Conservation (phyloP, 2,329 filamentous ascomycete genomes). For the Myriangium duriaei region DNA sequence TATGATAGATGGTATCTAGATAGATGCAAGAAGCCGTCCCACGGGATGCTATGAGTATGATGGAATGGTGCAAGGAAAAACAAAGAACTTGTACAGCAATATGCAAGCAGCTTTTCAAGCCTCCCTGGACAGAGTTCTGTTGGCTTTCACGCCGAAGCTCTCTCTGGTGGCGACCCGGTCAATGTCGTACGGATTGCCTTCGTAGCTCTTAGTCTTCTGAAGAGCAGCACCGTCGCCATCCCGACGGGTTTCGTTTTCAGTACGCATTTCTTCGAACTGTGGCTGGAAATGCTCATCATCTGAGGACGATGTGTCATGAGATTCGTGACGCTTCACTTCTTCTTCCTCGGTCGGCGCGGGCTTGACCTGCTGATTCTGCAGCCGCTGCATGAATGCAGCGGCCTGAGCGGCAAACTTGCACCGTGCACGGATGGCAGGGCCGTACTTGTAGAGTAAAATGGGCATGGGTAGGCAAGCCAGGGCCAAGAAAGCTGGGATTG, state of each 20-base stretch:
- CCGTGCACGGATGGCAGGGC: conserved; percentile 46
- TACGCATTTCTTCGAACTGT: conserved; percentile 28
- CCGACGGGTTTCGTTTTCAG: conserved; percentile 10
- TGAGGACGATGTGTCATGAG: conserved; percentile 18
- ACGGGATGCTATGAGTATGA: no score
- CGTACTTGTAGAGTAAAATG: conserved; percentile 65
- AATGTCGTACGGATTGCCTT: conserved; percentile 35
- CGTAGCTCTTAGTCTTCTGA: conserved; percentile 21
- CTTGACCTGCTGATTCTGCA: conserved; percentile 24
- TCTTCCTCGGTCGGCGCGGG: conserved; percentile 13
- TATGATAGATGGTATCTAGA: no score
- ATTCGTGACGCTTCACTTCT: conserved; percentile 21
- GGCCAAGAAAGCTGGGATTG: conserved; percentile 61
- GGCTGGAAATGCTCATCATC: conserved; percentile 12
- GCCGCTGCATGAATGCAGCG: conserved; percentile 43
- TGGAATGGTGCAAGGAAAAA: no score
- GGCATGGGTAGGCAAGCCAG: conserved; percentile 61
- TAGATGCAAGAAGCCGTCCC: no score
- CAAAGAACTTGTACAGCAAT: no score
- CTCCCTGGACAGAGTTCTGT: conserved; percentile 4
- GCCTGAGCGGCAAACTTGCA: conserved; percentile 61
- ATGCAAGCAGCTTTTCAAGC: no score
- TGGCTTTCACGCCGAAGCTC: conserved; percentile 23
- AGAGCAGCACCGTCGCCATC: conserved; percentile 15
- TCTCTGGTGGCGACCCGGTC: conserved; percentile 37